phyloP scores from a whole-genome alignment of 2,329 filamentous ascomycete species.

The Endothia cerciana region DNA sequence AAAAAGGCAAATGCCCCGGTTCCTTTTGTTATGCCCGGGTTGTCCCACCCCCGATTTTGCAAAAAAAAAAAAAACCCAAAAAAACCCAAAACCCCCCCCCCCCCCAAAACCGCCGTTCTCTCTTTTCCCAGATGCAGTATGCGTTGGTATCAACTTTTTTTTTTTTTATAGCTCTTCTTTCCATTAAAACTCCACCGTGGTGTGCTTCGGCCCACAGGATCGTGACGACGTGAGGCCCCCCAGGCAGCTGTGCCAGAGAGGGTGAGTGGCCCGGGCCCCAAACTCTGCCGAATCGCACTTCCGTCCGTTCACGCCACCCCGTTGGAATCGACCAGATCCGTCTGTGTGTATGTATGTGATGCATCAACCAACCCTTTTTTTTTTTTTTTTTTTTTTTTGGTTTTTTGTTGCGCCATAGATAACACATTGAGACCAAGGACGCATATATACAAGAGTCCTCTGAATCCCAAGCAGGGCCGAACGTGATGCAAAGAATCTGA shows the following conservation, averaged over 20 bases:
- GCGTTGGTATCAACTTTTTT: neutral
- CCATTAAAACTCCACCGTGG: neutral
- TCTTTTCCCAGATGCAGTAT: neutral
- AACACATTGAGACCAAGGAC: neutral
- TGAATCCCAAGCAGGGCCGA: neutral
- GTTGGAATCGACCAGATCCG: no score
- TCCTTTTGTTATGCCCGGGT: no score
- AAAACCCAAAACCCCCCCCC: no score
- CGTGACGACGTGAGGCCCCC: no score
- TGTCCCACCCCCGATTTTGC: no score
- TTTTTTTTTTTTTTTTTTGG: neutral
- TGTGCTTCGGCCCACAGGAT: neutral
- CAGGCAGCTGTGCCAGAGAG: no score
- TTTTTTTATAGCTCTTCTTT: neutral
- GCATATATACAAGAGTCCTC: neutral
- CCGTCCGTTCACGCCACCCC: neutral
- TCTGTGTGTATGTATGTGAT: neutral
- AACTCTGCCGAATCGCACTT: no score
- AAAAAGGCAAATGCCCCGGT: no score
- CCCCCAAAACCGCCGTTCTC: neutral
- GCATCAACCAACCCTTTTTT: neutral
- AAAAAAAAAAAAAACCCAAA: no score
- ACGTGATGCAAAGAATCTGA: slow-evolving; percentile 11
- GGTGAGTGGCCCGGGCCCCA: no score
- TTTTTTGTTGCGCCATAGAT: neutral